Base-by-base conservation (phyloP, 1,284 basidiomycete genomes). In the Naganishia cerealis region DNA sequence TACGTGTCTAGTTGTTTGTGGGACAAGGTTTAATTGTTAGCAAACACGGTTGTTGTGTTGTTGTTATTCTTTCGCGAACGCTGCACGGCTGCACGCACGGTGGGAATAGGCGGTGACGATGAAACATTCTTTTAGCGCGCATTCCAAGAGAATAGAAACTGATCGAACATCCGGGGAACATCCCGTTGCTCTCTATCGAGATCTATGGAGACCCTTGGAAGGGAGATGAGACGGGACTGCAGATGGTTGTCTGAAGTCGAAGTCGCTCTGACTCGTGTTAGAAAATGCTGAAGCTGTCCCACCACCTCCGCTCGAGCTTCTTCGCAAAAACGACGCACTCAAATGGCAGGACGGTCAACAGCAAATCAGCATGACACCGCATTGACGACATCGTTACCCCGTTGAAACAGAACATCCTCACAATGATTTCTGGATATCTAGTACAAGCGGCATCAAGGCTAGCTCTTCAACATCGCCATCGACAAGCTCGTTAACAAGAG, bases 51-150 rank as follows among this genome's bases (percentile, higher is more conserved):
- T 55, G 53, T 42, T 13, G 42, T 46, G 16, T 50, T 50, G 46
- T 57, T 57, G 38, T 40, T 38, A 18, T 39, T 24, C 16, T 36
- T 57, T 9, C 21, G 21, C n/a, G 46, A 24, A 50, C 29, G 29
- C 29, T 33, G 29, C n/a, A 48, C 42, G 29, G 16, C 18, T 55
- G 26, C 54, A 56, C 55, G 55, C 55, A 57, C 55, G n/a, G 55
- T 50, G 40, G 21, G 55, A 57, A 57, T 13, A 39, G 18, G 53
- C 24, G 13, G 55, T 57, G 55, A 57, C 55, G 55, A 21, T 57
- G 55, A 57, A 40, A 57, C 46, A 50, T 18, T 36, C 12, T 21
- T 40, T 38, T 36, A 36, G 55, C 55, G 55, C 55, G 21, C 29
- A n/a, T 33, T 33, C 29, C 29, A 33, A 33, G 29, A 33, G 29